phyloP scores from a whole-genome alignment of 139 green algal genomes.

The Chlamydomonas schloesseri region DNA sequence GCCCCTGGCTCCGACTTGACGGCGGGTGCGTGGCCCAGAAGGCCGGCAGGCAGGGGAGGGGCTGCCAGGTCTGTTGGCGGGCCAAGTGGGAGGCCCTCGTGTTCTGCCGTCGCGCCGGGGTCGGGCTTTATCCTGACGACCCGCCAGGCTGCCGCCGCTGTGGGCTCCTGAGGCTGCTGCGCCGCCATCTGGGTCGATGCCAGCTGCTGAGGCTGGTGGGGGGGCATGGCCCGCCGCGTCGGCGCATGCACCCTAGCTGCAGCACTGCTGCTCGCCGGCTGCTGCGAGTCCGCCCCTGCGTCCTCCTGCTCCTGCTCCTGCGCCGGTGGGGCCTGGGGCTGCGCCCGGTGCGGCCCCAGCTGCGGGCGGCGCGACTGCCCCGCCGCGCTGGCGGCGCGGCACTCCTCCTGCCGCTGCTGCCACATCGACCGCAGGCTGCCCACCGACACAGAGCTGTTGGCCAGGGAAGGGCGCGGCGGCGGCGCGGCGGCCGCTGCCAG shows the following conservation, averaged over 20 bases:
- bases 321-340: too few species aligned
- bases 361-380: too few species aligned
- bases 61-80: background rate
- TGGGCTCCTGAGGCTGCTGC: background rate
- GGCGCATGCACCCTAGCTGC: too few species aligned
- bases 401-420: background rate
- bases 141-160: background rate
- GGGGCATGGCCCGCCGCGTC: too few species aligned
- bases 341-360: too few species aligned
- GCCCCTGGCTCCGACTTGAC: background rate
- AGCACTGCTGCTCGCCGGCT: too few species aligned
- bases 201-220: background rate
- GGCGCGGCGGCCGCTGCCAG: background rate
- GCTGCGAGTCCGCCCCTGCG: too few species aligned
- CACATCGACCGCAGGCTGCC: background rate
- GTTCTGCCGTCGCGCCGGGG: background rate
- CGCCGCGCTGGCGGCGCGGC: too few species aligned
- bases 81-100: too few species aligned
- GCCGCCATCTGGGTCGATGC: background rate
- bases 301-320: too few species aligned
- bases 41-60: background rate
- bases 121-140: conserved; percentile 12
- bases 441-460: background rate
- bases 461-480: background rate
- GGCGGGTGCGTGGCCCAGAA: background rate